These are phyloP conservation scores for Rutidosis leptorrhynchoides DNA, from an alignment of 129 eudicot genomes.

Conservation along the genomic window DNA sequence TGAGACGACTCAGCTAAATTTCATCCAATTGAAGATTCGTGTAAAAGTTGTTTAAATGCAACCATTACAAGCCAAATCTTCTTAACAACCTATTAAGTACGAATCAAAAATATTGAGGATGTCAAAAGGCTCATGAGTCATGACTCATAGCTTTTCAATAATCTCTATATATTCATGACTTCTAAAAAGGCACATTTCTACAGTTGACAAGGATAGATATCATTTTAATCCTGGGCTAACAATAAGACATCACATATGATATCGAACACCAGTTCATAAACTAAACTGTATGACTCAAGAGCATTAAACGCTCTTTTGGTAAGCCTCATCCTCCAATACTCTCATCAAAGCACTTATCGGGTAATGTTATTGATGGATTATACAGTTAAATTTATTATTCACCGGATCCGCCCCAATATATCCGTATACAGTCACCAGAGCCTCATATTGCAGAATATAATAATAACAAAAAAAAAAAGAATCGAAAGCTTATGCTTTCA, in stretches of 20 bases:
- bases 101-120: neutral
- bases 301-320: neutral
- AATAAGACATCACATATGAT: neutral
- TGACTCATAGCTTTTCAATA: neutral
- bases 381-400: neutral
- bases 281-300: neutral
- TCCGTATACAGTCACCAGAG: neutral
- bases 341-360: neutral
- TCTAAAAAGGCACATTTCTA: neutral
- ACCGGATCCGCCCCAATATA: neutral
- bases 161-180: neutral
- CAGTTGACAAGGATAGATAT: neutral
- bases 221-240: neutral
- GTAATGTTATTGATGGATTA: no score
- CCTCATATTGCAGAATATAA: constrained; percentile 12
- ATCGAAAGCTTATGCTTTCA: constrained; percentile 3
- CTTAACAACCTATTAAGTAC: neutral
- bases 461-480: neutral
- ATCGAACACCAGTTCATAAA: neutral
- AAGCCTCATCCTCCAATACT: neutral
- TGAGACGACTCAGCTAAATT: no score
- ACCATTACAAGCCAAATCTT: neutral
- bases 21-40: no score
- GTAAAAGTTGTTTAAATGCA: no score
- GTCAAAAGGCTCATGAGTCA: neutral